A percentile compares a stretch with the other conserved stretches of the same genome.
Conservation (phyloP, 306 rosid species). For the Ormosia emarginata region DNA sequence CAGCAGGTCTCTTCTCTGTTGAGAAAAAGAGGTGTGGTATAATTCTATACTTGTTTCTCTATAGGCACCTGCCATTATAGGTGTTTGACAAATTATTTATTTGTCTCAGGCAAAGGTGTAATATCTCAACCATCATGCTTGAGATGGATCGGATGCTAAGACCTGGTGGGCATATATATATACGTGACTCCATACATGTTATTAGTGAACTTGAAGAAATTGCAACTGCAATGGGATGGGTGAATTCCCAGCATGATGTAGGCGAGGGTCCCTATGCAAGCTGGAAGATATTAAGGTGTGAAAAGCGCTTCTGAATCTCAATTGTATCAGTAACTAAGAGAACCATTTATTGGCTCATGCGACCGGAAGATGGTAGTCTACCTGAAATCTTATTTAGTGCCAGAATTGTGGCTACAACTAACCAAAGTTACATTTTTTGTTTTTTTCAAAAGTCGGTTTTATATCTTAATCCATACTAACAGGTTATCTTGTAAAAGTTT, state of each 20-base stretch:
- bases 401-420: constrained; percentile 23
- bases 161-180: constrained; percentile 80
- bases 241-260: constrained; percentile 42
- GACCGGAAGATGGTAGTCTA: background rate
- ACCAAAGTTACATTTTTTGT: constrained; percentile 15
- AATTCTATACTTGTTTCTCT: constrained; percentile 3
- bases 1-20: constrained; percentile 73
- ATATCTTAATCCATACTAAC: constrained; percentile 10
- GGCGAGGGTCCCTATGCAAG: constrained; percentile 93
- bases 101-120: constrained; percentile 55
- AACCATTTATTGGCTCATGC: constrained; percentile 5
- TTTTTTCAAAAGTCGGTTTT: background rate
- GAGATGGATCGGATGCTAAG: constrained; percentile 91
- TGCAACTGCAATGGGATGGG: constrained; percentile 74
- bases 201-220: constrained; percentile 58
- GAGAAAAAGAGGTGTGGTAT: constrained; percentile 64
- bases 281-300: constrained; percentile 67
- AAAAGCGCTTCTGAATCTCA: constrained; percentile 54
- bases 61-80: background rate
- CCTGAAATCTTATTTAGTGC: constrained; percentile 6
- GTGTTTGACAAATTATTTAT: background rate
- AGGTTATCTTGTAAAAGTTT: background rate
- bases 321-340: background rate
- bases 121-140: constrained; percentile 71
- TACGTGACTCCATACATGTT: constrained; percentile 59